Conservation (phyloP, 257 asterid genomes). For the Marsdenia floribunda region DNA sequence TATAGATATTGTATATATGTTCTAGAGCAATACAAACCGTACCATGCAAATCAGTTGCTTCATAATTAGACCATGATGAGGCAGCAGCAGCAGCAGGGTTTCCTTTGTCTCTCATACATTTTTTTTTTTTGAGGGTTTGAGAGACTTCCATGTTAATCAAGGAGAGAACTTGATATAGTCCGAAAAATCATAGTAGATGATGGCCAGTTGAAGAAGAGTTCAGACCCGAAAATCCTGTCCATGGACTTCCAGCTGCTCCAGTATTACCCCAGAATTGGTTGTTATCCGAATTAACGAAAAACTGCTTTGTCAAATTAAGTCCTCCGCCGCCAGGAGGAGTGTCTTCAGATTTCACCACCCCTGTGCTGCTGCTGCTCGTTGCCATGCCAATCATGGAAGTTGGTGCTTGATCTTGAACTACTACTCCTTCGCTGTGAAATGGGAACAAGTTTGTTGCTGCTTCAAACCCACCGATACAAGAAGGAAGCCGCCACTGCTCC, state of each 20-base stretch:
- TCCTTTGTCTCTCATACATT: not conserved
- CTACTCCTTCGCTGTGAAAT: constrained; percentile 25
- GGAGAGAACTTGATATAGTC: not conserved
- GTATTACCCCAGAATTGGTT: constrained; percentile 17
- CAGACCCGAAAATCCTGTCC: constrained; percentile 37
- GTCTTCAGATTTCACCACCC: constrained; percentile 31
- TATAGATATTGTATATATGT: not conserved
- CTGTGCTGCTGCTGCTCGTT: not conserved
- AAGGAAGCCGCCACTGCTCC: constrained; percentile 29
- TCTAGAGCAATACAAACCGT: constrained; percentile 15
- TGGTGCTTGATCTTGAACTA: constrained; percentile 17
- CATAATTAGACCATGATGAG: constrained; percentile 10
- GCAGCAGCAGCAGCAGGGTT: not conserved
- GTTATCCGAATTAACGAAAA: constrained; percentile 22
- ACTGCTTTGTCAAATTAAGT: constrained; percentile 32
- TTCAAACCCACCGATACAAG: constrained; percentile 22
- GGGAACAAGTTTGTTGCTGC: constrained; percentile 24
- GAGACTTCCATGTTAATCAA: not conserved
- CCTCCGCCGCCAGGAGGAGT: constrained; percentile 2
- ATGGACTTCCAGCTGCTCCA: constrained; percentile 20
- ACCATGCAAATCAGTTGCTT: constrained; percentile 17
- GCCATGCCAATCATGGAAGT: constrained; percentile 20
- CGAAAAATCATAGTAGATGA: constrained; percentile 25
- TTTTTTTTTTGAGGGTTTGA: no score
- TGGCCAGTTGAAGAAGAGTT: constrained; percentile 32